A percentile compares a stretch with the other conserved stretches of the same genome.
These are phyloP conservation scores for Sphagnurus paluster DNA, from an alignment of 1,284 basidiomycete species.

Conservation along the genomic window DNA sequence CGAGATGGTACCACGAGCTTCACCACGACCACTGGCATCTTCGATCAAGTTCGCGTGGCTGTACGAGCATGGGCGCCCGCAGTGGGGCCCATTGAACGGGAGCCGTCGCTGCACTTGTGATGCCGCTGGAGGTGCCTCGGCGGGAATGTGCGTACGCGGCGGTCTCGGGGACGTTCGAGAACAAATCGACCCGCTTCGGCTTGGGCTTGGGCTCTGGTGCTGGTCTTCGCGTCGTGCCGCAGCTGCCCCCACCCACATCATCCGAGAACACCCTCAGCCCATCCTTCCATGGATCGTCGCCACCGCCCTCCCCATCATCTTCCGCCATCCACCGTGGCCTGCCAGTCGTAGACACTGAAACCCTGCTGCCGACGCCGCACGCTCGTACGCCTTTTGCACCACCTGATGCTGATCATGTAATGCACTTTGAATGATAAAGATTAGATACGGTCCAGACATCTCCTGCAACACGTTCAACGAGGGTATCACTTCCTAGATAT, in stretches of 20 bases:
- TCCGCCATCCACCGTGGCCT: slow-evolving; percentile 90
- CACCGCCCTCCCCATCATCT: slow-evolving; percentile 18
- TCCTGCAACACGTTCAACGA: no score
- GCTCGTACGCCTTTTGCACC: slow-evolving; percentile 81
- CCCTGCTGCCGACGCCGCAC: slow-evolving; percentile 35
- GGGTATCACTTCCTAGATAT: no score
- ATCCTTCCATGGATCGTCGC: slow-evolving; percentile 23
- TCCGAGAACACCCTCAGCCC: slow-evolving; percentile 12
- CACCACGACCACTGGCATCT: slow-evolving; percentile 48
- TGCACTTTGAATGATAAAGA: no score
- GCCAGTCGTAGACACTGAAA: slow-evolving; percentile 23
- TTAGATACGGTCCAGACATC: no score
- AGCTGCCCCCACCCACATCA: slow-evolving; percentile 1
- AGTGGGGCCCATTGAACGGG: slow-evolving; percentile 18
- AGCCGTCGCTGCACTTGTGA: slow-evolving; percentile 13
- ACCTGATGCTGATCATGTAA: no score
- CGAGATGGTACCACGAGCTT: slow-evolving; percentile 50
- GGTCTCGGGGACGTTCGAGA: slow-evolving; percentile 40
- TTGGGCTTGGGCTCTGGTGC: slow-evolving; percentile 17
- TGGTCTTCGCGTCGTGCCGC: slow-evolving; percentile 11
- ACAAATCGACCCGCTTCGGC: slow-evolving; percentile 39
- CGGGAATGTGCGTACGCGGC: slow-evolving; percentile 55
- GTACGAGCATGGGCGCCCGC: slow-evolving; percentile 39
- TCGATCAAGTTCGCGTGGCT: slow-evolving; percentile 67
- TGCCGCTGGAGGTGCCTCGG: slow-evolving; percentile 30